phyloP scores from a whole-genome alignment of 768 basidiomycete genomes.

The Agaricus sinodeliciosus region DNA sequence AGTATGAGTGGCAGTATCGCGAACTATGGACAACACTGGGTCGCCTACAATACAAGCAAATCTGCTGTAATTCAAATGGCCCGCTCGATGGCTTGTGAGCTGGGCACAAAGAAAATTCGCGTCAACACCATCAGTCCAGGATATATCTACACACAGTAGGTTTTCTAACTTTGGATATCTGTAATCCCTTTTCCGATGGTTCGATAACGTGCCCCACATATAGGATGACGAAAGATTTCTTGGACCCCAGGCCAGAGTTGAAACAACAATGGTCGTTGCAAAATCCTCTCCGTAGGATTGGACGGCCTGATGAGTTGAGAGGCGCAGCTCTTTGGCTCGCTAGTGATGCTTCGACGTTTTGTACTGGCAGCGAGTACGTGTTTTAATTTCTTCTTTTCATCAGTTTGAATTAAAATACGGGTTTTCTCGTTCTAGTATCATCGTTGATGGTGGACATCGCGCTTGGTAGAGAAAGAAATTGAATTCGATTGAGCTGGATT shows the following conservation, averaged over 20 bases:
- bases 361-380: slow-evolving; percentile 64
- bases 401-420: background rate
- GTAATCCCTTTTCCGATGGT: background rate
- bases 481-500: background rate
- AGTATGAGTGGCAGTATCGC: slow-evolving; percentile 59
- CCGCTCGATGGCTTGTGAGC: slow-evolving; percentile 71
- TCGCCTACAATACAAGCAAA: slow-evolving; percentile 70
- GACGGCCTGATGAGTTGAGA: slow-evolving; percentile 60
- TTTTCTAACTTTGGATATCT: background rate
- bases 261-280: slow-evolving; percentile 47
- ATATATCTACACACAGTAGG: slow-evolving; percentile 59
- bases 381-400: background rate
- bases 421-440: slow-evolving; percentile 10
- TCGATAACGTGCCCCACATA: background rate
- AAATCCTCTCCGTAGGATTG: slow-evolving; percentile 64
- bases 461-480: slow-evolving; percentile 17
- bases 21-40: slow-evolving; percentile 54
- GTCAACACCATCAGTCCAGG: slow-evolving; percentile 72
- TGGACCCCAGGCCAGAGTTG: slow-evolving; percentile 45
- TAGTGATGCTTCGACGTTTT: slow-evolving; percentile 64
- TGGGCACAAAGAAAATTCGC: slow-evolving; percentile 57
- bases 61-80: slow-evolving; percentile 76
- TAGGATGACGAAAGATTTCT: slow-evolving; percentile 22
- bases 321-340: slow-evolving; percentile 64
- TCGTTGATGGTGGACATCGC: slow-evolving; percentile 20